phyloP scores from a whole-genome alignment of 176 grass and related monocot genomes.

The Oryza rufipogon region DNA sequence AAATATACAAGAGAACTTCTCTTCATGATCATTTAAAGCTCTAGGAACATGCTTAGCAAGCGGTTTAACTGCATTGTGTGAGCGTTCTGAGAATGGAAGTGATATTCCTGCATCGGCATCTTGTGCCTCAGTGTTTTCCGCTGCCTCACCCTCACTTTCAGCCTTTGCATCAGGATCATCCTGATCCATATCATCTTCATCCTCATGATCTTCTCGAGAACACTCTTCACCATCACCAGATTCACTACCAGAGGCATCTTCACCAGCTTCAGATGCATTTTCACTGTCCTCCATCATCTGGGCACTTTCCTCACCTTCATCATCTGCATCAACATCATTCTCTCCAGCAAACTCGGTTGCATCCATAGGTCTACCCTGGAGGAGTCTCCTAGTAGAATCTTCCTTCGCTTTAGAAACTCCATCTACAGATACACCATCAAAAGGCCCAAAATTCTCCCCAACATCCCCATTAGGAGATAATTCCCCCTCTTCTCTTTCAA shows the following conservation, averaged over 20 bases:
- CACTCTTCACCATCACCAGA: constrained; percentile 70
- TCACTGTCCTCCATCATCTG: constrained; percentile 67
- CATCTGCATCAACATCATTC: constrained; percentile 74
- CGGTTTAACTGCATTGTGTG: constrained; percentile 43
- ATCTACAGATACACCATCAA: constrained; percentile 30
- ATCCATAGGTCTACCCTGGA: constrained; percentile 30
- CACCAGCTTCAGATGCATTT: constrained; percentile 54
- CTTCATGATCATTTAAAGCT: constrained; percentile 36
- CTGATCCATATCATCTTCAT: constrained; percentile 62
- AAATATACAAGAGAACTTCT: constrained; percentile 52
- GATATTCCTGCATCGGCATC: constrained; percentile 56
- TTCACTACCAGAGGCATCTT: constrained; percentile 74
- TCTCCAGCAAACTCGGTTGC: constrained; percentile 45
- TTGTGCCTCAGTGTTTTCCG: constrained; percentile 46
- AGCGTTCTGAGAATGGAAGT: constrained; percentile 46
- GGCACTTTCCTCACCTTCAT: constrained; percentile 63
- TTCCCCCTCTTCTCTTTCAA: constrained; percentile 84
- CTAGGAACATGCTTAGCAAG: constrained; percentile 59
- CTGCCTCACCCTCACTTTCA: constrained; percentile 67
- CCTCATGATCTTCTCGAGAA: constrained; percentile 60
- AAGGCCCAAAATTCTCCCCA: constrained; percentile 54
- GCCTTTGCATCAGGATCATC: constrained; percentile 64
- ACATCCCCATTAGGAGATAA: constrained; percentile 72
- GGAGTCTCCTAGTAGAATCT: constrained; percentile 31
- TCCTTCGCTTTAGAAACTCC: constrained; percentile 39